A percentile compares a stretch with the other conserved stretches of the same genome.
Evolutionary conservation across 2,329 filamentous ascomycete species (phyloP).

Genomic region (Rutstroemia sp.): DNA sequence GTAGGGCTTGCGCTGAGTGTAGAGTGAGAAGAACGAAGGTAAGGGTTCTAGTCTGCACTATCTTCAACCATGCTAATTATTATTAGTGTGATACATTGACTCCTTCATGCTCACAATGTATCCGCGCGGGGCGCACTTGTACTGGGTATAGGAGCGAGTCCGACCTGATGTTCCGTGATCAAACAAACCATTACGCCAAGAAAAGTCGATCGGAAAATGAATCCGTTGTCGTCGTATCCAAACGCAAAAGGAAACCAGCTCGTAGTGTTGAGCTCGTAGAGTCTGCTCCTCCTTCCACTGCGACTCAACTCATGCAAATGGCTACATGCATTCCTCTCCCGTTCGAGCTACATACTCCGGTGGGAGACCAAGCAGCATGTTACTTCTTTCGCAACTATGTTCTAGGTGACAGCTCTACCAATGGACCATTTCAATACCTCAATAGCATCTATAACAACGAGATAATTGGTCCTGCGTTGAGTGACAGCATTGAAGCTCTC

Average conservation of each 20-base stretch:
- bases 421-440: slow-evolving; percentile 21
- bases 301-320: neutral
- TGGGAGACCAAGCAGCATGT: slow-evolving; percentile 21
- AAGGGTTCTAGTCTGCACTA: neutral
- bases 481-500: slow-evolving; percentile 18
- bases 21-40: slow-evolving; percentile 35
- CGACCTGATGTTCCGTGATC: slow-evolving; percentile 51
- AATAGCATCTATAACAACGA: slow-evolving; percentile 30
- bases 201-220: slow-evolving; percentile 11
- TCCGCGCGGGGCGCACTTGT: slow-evolving; percentile 43
- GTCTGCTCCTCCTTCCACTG: neutral
- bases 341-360: slow-evolving; percentile 2
- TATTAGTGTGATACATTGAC: slow-evolving; percentile 45
- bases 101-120: slow-evolving; percentile 47
- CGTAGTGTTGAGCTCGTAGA: too few relatives aligned
- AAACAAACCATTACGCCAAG: slow-evolving; percentile 32
- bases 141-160: slow-evolving; percentile 48
- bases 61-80: neutral
- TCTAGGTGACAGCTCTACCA: slow-evolving; percentile 9
- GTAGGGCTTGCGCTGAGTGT: slow-evolving; percentile 37
- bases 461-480: slow-evolving; percentile 36
- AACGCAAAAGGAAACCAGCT: neutral
- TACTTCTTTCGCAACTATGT: slow-evolving; percentile 27
- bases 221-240: neutral
- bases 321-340: neutral